Evolutionary conservation across 2,329 filamentous ascomycete species (phyloP).

Genomic region (Sporothrix inflata): DNA sequence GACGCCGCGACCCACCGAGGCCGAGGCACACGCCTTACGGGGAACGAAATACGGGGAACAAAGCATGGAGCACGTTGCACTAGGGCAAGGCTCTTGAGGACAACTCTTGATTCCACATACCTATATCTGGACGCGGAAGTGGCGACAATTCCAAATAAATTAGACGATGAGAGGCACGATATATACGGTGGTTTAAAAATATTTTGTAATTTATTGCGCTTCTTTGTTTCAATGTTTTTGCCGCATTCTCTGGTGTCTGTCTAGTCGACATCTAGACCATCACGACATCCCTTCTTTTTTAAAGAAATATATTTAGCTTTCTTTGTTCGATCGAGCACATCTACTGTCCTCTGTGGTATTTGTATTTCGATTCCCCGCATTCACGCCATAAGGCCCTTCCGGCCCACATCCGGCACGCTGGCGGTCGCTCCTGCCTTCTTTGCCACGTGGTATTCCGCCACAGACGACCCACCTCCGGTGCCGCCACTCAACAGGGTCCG

Average conservation of each 20-base stretch:
- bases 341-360: neutral
- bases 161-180: neutral
- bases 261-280: neutral
- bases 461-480: neutral
- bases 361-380: neutral
- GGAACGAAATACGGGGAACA: neutral
- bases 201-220: no score
- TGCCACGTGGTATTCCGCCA: neutral
- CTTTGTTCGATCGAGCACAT: no score
- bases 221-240: neutral
- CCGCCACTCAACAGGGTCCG: neutral
- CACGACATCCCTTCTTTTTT: neutral
- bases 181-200: neutral
- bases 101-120: neutral
- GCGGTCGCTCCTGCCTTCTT: neutral
- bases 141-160: neutral
- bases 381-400: neutral
- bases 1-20: neutral
- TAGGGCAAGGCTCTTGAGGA: neutral
- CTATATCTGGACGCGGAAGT: neutral
- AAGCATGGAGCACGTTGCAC: neutral
- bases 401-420: neutral
- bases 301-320: neutral
- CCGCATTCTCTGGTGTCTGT: no score
- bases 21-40: neutral